These are phyloP conservation scores for Neonectria ditissima DNA, from an alignment of 2,329 filamentous ascomycete genomes.

Conservation along the genomic window DNA sequence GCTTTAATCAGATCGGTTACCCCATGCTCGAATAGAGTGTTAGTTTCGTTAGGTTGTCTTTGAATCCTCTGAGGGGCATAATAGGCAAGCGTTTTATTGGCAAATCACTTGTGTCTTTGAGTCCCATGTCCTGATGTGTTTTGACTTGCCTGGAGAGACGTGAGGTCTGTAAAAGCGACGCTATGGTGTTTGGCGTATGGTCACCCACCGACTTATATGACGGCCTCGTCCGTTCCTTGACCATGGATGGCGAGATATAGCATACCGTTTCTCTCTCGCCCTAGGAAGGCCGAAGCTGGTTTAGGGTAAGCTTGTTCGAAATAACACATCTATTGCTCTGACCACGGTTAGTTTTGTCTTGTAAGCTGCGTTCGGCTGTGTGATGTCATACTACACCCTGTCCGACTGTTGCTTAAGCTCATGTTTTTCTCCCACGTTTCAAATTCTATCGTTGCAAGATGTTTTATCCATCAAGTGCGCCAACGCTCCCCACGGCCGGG, in stretches of 20 bases:
- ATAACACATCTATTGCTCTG: not conserved
- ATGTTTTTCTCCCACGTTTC: too few species aligned
- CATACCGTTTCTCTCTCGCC: too few species aligned
- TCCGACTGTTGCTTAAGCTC: too few species aligned
- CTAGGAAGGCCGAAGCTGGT: too few species aligned
- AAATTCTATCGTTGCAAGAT: too few species aligned
- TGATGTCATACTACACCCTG: too few species aligned
- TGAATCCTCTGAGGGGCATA: conserved; percentile 38
- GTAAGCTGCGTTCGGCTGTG: too few species aligned
- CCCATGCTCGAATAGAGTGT: conserved; percentile 48
- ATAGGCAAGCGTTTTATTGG: conserved; percentile 20
- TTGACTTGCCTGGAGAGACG: not conserved
- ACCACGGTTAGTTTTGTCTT: not conserved
- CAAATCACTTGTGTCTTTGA: not conserved
- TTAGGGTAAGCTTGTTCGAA: not conserved
- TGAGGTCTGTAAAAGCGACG: not conserved
- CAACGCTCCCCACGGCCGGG: too few species aligned
- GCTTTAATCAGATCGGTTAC: conserved; percentile 54
- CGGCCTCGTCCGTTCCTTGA: not conserved
- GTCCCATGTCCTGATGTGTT: not conserved
- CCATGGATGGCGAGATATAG: too few species aligned
- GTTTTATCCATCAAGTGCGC: too few species aligned
- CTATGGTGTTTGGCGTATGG: too few species aligned
- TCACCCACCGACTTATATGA: not conserved
- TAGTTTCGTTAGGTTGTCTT: conserved; percentile 43